Conservation (phyloP, 805 yeast species). For the Starmerella scarabaei region DNA sequence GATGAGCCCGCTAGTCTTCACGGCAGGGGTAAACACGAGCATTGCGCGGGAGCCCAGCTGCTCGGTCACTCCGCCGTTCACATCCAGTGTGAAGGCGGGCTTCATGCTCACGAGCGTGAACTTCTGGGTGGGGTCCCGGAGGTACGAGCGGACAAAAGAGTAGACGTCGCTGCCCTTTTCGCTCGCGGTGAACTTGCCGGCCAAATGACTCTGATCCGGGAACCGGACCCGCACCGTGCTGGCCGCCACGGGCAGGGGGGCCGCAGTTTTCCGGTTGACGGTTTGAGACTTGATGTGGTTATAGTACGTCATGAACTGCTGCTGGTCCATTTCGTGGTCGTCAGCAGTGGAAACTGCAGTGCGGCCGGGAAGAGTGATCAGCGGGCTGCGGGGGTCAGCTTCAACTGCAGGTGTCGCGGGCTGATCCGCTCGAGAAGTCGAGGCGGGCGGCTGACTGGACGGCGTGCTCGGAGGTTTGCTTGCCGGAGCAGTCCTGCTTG, state of each 20-base stretch:
- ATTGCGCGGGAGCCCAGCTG: slow-evolving; percentile 38
- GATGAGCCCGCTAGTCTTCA: slow-evolving; percentile 5
- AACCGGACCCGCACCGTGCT: slow-evolving; percentile 41
- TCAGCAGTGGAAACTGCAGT: not conserved
- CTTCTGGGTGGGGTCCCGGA: slow-evolving; percentile 23
- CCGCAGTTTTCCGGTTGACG: slow-evolving; percentile 33
- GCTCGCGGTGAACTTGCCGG: slow-evolving; percentile 36
- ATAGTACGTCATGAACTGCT: slow-evolving; percentile 44
- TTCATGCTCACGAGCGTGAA: slow-evolving; percentile 38
- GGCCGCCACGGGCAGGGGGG: slow-evolving; percentile 22
- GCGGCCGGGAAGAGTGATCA: not conserved
- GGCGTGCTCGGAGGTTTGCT: not conserved
- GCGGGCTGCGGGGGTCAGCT: not conserved
- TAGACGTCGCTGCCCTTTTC: slow-evolving; percentile 32
- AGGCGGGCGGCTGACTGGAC: not conserved
- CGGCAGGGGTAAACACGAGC: slow-evolving; percentile 28
- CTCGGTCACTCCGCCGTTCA: slow-evolving; percentile 27
- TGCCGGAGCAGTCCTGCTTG: not conserved
- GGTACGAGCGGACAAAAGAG: slow-evolving; percentile 23
- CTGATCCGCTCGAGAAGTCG: too few relatives aligned
- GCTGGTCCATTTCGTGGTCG: slow-evolving; percentile 34
- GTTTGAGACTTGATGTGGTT: slow-evolving; percentile 32
- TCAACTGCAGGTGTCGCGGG: not conserved
- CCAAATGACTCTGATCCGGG: slow-evolving; percentile 44
- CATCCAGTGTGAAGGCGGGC: slow-evolving; percentile 33